phyloP scores from a whole-genome alignment of 768 basidiomycete species.

The Calocybe gangraenosa region DNA sequence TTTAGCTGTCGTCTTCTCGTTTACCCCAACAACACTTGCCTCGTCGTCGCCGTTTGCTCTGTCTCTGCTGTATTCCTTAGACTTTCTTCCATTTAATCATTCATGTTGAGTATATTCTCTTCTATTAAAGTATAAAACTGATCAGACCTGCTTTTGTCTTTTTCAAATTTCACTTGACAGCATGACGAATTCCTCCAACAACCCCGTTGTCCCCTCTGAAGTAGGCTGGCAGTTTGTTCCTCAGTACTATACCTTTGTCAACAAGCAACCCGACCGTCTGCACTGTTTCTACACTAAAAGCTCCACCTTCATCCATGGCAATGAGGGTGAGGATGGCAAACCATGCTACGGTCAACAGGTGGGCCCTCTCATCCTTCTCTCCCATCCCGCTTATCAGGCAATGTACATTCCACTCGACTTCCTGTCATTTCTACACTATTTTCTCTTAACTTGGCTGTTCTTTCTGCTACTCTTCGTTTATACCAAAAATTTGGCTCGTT shows the following conservation, averaged over 20 bases:
- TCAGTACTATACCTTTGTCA: conserved; percentile 99
- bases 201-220: conserved; percentile 78
- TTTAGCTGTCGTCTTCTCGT: conserved; percentile 26
- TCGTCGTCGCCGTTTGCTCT: conserved; percentile 18
- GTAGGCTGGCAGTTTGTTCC: conserved; percentile 99
- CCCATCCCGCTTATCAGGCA: background rate
- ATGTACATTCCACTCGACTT: no score
- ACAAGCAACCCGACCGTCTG: conserved; percentile 93
- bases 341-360: conserved; percentile 94
- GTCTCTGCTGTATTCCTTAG: conserved; percentile 32
- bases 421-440: no score
- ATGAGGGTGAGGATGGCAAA: conserved; percentile 91
- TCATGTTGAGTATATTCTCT: conserved; percentile 20
- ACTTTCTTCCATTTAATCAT: conserved; percentile 29
- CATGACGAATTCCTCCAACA: conserved; percentile 40
- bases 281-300: conserved; percentile 99
- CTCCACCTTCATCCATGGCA: conserved; percentile 95
- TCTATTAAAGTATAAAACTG: background rate
- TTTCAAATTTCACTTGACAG: background rate
- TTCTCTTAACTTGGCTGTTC: no score
- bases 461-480: no score
- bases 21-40: conserved; percentile 20
- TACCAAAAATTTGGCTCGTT: background rate
- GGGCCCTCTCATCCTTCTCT: conserved; percentile 21
- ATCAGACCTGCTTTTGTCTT: conserved; percentile 1